A percentile compares a stretch with the other conserved stretches of the same genome.
These are phyloP conservation scores for Botrytis deweyae DNA, from an alignment of 2,329 filamentous ascomycete species.

Conservation along the genomic window DNA sequence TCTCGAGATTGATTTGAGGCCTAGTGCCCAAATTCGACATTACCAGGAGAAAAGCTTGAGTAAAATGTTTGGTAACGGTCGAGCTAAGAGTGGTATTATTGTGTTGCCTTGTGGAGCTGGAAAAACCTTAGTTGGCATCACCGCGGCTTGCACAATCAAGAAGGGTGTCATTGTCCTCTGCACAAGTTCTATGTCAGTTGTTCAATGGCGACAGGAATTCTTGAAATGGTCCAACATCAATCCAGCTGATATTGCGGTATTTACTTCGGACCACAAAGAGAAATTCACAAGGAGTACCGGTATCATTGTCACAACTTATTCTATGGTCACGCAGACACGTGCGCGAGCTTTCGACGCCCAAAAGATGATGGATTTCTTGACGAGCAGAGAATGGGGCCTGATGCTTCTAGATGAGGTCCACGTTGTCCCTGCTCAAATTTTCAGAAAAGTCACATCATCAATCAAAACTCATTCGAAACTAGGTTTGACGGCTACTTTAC, in stretches of 20 bases:
- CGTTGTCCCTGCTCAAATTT: constrained; percentile 95
- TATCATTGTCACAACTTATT: constrained; percentile 96
- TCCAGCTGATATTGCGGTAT: constrained; percentile 88
- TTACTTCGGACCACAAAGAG: constrained; percentile 90
- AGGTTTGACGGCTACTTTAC: constrained; percentile 86
- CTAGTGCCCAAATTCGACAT: constrained; percentile 82
- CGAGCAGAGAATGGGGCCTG: constrained; percentile 87
- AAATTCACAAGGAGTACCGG: constrained; percentile 85
- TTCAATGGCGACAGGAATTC: constrained; percentile 96
- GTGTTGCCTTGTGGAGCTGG: constrained; percentile 94
- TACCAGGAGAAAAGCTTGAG: constrained; percentile 97
- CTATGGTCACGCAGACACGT: constrained; percentile 93
- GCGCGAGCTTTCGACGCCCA: constrained; percentile 88
- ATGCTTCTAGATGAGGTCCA: constrained; percentile 98
- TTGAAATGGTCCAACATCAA: constrained; percentile 99
- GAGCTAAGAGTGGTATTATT: constrained; percentile 96
- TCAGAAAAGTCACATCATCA: constrained; percentile 86
- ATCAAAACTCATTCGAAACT: constrained; percentile 96
- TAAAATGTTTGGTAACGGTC: constrained; percentile 99
- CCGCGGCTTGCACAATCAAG: constrained; percentile 94
- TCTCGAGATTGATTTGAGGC: constrained; percentile 88
- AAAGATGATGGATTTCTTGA: constrained; percentile 97
- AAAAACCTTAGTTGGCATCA: constrained; percentile 97
- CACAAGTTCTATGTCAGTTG: constrained; percentile 96
- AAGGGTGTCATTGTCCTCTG: constrained; percentile 94